Conservation (phyloP, 2,329 filamentous ascomycete genomes). For the Ceratocystis cacaofunesta region DNA sequence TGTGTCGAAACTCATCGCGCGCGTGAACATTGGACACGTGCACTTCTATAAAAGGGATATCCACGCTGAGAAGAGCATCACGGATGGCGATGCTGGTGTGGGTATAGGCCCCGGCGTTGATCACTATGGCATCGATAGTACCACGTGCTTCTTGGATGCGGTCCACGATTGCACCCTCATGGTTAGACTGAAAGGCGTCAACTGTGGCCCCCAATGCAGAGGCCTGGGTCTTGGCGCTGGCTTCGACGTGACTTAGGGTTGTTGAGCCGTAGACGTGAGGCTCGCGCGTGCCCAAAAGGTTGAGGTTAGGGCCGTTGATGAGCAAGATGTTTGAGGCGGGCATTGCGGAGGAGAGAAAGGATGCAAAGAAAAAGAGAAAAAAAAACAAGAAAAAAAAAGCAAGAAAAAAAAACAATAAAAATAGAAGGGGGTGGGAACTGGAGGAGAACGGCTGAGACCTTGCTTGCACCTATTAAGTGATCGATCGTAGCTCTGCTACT, state of each 20-base stretch:
- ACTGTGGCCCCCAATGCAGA: slow-evolving; percentile 33
- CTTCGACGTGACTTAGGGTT: slow-evolving; percentile 48
- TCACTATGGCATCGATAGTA: slow-evolving; percentile 49
- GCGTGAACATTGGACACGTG: slow-evolving; percentile 63
- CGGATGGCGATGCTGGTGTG: slow-evolving; percentile 63
- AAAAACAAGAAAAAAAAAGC: not conserved
- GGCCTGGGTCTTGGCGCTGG: slow-evolving; percentile 35
- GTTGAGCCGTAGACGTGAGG: slow-evolving; percentile 57
- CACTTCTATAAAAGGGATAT: slow-evolving; percentile 62
- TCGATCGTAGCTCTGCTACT: not conserved
- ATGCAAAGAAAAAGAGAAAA: not conserved
- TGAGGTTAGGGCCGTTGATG: slow-evolving; percentile 72
- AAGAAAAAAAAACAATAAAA: not conserved
- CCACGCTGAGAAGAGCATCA: slow-evolving; percentile 56
- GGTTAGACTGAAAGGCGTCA: slow-evolving; percentile 57
- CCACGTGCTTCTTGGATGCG: slow-evolving; percentile 52
- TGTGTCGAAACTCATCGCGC: slow-evolving; percentile 51
- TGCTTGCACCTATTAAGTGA: not conserved
- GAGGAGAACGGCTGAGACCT: not conserved
- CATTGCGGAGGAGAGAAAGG: not conserved
- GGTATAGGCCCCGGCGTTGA: slow-evolving; percentile 62
- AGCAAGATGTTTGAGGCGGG: slow-evolving; percentile 44
- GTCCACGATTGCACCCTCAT: slow-evolving; percentile 61
- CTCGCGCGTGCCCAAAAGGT: slow-evolving; percentile 62
- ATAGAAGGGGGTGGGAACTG: not conserved